phyloP scores from a whole-genome alignment of 2,329 filamentous ascomycete genomes.

The Thermothelomyces thermophilus region DNA sequence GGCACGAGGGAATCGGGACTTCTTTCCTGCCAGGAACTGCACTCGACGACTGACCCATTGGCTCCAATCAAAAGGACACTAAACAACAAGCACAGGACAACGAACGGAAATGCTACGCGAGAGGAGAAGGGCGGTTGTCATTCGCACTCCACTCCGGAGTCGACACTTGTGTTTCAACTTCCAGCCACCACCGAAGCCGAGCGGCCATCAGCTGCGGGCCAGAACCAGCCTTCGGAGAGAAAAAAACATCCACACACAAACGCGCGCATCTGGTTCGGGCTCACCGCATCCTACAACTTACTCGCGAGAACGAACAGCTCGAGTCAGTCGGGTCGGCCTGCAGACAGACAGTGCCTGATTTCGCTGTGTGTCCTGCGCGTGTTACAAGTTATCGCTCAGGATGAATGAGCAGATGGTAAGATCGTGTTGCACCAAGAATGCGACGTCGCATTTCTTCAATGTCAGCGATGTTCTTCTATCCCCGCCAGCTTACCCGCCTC shows the following conservation, averaged over 20 bases:
- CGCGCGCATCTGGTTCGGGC: constrained; percentile 5
- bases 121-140: neutral
- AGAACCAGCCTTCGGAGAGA: neutral
- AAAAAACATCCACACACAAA: neutral
- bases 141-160: neutral
- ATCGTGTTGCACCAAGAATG: neutral
- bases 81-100: too few relatives aligned
- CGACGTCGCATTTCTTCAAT: neutral
- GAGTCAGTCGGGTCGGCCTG: neutral
- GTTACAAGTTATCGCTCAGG: neutral
- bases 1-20: neutral
- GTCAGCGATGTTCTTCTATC: constrained; percentile 4
- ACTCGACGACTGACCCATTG: too few relatives aligned
- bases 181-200: constrained; percentile 7
- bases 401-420: neutral
- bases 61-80: too few relatives aligned
- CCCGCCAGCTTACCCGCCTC: constrained; percentile 8
- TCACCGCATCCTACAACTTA: constrained; percentile 4
- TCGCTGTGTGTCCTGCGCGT: too few relatives aligned
- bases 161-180: constrained; percentile 11
- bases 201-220: constrained; percentile 1
- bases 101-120: too few relatives aligned
- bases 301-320: neutral
- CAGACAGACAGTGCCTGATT: neutral
- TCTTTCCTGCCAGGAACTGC: too few relatives aligned